A percentile compares a stretch with the other conserved stretches of the same genome.
These are phyloP conservation scores for Mycena sanguinolenta DNA, from an alignment of 768 basidiomycete genomes.

Conservation along the genomic window DNA sequence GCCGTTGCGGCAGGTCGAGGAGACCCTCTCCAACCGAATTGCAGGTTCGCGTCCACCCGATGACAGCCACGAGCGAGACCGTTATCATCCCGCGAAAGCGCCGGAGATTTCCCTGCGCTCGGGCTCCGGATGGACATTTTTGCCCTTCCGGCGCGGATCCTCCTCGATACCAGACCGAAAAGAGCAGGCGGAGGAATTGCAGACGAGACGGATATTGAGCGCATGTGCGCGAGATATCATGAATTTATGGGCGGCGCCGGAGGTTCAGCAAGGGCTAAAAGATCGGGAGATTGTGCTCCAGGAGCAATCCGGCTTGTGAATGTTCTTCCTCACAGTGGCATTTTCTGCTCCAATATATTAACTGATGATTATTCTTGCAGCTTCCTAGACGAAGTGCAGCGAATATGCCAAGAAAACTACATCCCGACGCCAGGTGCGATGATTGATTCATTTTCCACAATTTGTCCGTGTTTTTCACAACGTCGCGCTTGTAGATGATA, in stretches of 20 bases:
- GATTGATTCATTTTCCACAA: no score
- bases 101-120: constrained; percentile 65
- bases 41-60: constrained; percentile 45
- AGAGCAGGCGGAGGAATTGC: no score
- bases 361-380: no score
- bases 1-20: constrained; percentile 69
- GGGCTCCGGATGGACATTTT: constrained; percentile 63
- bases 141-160: constrained; percentile 50
- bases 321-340: constrained; percentile 39
- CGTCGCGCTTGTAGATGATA: no score
- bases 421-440: no score
- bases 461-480: no score
- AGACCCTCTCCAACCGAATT: constrained; percentile 59
- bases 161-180: no score
- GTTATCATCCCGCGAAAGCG: constrained; percentile 55
- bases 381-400: no score
- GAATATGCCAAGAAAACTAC: no score
- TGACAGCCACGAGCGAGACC: constrained; percentile 24
- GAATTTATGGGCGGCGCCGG: constrained; percentile 64
- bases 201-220: constrained; percentile 61
- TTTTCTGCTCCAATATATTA: no score
- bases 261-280: constrained; percentile 58
- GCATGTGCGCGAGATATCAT: constrained; percentile 69
- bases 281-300: constrained; percentile 61
- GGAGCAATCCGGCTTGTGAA: constrained; percentile 75